A percentile compares a stretch with the other conserved stretches of the same genome.
Conservation (phyloP, 2,329 filamentous ascomycete genomes). For the Ophiostoma himal-ulmi region DNA sequence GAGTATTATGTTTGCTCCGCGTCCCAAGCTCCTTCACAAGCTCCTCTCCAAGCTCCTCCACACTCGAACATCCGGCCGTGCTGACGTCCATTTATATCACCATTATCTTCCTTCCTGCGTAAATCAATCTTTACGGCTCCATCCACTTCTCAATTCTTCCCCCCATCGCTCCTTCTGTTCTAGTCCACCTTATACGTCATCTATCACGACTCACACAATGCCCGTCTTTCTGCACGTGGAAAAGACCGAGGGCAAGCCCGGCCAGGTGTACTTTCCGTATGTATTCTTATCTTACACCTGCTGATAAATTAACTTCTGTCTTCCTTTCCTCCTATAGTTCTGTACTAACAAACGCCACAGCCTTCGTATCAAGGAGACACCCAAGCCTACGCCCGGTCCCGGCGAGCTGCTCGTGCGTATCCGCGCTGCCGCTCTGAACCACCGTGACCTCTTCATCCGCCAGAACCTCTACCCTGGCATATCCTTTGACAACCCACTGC, state of each 20-base stretch:
- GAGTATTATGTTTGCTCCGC: neutral
- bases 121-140: neutral
- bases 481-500: slow-evolving; percentile 69
- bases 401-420: slow-evolving; percentile 70
- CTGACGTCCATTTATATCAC: neutral
- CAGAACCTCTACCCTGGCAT: slow-evolving; percentile 86
- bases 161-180: neutral
- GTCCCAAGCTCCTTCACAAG: neutral
- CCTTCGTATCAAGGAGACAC: slow-evolving; percentile 54
- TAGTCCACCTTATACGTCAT: neutral
- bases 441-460: slow-evolving; percentile 90
- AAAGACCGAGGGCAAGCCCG: slow-evolving; percentile 67
- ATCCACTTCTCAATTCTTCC: neutral
- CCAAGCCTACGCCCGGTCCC: slow-evolving; percentile 57
- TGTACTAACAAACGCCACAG: slow-evolving; percentile 33
- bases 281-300: slow-evolving; percentile 26
- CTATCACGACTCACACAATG: slow-evolving; percentile 36
- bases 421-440: slow-evolving; percentile 78
- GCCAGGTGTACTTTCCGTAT: slow-evolving; percentile 79
- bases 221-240: slow-evolving; percentile 56
- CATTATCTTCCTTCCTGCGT: neutral
- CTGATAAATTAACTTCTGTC: neutral
- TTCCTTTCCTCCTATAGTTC: neutral
- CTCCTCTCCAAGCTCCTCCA: neutral
- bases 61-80: neutral